These are phyloP conservation scores for Zalerion maritima DNA, from an alignment of 495 filamentous ascomycete species.

Conservation along the genomic window DNA sequence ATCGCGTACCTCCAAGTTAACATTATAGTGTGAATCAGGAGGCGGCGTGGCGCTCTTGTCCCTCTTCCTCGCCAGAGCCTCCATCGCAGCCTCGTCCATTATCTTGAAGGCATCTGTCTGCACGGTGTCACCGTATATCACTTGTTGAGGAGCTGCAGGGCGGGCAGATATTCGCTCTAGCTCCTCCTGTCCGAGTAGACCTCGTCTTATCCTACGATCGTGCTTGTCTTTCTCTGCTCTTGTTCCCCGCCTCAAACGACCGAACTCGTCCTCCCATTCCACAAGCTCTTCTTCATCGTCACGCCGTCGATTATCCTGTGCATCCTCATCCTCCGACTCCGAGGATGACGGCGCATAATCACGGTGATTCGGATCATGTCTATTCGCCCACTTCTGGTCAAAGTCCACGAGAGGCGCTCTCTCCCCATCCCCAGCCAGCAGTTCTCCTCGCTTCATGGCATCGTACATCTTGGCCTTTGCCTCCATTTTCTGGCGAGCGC, in stretches of 20 bases:
- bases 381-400: slow-evolving; percentile 82
- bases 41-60: slow-evolving; percentile 68
- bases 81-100: slow-evolving; percentile 51
- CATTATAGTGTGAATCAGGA: slow-evolving; percentile 69
- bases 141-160: slow-evolving; percentile 47
- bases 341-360: slow-evolving; percentile 27
- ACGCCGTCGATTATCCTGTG: slow-evolving; percentile 22
- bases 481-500: slow-evolving; percentile 65
- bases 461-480: slow-evolving; percentile 77
- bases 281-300: slow-evolving; percentile 44
- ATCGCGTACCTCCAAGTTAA: slow-evolving; percentile 60
- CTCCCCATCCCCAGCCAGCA: slow-evolving; percentile 38
- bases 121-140: slow-evolving; percentile 74
- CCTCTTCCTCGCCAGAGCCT: slow-evolving; percentile 51
- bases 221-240: slow-evolving; percentile 44
- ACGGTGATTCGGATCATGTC: slow-evolving; percentile 25
- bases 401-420: slow-evolving; percentile 68
- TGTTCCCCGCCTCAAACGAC: slow-evolving; percentile 56
- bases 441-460: slow-evolving; percentile 65
- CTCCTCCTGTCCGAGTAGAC: slow-evolving; percentile 30
- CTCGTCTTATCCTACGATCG: slow-evolving; percentile 27
- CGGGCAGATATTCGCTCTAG: slow-evolving; percentile 29
- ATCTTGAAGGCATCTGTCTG: slow-evolving; percentile 71
- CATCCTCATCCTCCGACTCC: slow-evolving; percentile 13
- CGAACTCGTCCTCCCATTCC: slow-evolving; percentile 83